These are phyloP conservation scores for Postia placenta DNA, from an alignment of 768 basidiomycete species.

Conservation along the genomic window DNA sequence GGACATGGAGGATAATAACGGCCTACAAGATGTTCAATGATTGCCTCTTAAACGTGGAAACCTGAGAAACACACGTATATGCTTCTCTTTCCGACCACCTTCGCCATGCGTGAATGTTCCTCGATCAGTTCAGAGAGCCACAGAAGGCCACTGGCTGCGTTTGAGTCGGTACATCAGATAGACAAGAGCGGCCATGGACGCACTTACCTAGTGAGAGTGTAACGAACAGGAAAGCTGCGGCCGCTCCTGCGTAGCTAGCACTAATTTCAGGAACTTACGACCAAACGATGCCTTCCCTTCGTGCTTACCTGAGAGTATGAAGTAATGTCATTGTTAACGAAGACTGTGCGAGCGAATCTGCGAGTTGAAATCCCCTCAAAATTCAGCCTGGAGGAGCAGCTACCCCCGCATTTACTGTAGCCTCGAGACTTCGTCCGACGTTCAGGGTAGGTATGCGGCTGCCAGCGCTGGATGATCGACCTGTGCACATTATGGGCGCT, in stretches of 20 bases:
- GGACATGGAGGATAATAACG: conserved; percentile 70
- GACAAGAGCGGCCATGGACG: background rate
- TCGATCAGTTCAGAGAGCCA: conserved; percentile 96
- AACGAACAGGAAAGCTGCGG: conserved; percentile 83
- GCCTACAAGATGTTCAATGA: conserved; percentile 35
- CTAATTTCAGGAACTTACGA: too few species aligned
- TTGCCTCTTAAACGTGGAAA: background rate
- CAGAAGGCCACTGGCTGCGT: conserved; percentile 81
- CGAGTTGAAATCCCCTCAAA: too few species aligned
- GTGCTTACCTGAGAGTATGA: conserved; percentile 13
- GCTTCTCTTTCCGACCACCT: conserved; percentile 74
- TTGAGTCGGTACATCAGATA: conserved; percentile 1
- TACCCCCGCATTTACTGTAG: background rate
- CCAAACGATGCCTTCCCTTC: too few species aligned
- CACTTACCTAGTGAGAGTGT: conserved; percentile 81
- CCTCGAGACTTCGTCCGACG: too few species aligned
- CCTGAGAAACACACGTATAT: conserved; percentile 66
- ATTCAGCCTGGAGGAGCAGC: too few species aligned
- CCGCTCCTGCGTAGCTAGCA: conserved; percentile 66
- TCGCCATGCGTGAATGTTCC: conserved; percentile 82
- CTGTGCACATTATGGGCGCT: background rate
- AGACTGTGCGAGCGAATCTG: background rate
- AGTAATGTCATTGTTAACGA: conserved; percentile 4
- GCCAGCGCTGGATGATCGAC: too few species aligned
- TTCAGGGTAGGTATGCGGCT: too few species aligned